Evolutionary conservation across 331 rosid species (phyloP).

Genomic region (Saraca asoca): DNA sequence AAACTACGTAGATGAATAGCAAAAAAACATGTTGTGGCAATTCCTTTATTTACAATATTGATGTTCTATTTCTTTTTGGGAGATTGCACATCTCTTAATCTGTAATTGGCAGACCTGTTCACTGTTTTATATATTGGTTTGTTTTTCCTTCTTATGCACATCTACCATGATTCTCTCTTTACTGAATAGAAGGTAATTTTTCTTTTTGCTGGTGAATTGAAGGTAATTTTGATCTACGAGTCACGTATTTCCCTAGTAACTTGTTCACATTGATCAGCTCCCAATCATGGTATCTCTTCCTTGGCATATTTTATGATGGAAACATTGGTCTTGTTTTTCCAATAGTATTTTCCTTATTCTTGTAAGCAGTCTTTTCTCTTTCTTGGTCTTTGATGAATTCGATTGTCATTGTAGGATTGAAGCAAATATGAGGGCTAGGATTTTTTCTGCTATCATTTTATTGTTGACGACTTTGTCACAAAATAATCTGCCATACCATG

Average conservation of each 20-base stretch:
- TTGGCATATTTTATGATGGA: slow-evolving; percentile 31
- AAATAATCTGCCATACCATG: slow-evolving; percentile 69
- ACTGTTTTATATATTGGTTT: slow-evolving; percentile 23
- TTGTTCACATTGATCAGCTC: slow-evolving; percentile 51
- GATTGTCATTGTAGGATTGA: slow-evolving; percentile 61
- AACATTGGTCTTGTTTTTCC: not conserved
- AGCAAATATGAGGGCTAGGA: slow-evolving; percentile 59
- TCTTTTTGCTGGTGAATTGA: slow-evolving; percentile 35
- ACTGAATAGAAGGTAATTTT: too few species aligned
- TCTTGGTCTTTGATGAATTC: slow-evolving; percentile 33
- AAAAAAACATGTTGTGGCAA: too few species aligned
- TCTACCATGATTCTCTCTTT: slow-evolving; percentile 31
- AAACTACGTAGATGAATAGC: too few species aligned
- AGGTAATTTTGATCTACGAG: slow-evolving; percentile 66
- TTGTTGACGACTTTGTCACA: slow-evolving; percentile 72
- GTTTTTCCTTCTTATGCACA: slow-evolving; percentile 13
- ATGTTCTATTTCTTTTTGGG: slow-evolving; percentile 16
- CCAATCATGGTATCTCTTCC: slow-evolving; percentile 61
- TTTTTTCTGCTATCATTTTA: slow-evolving; percentile 60
- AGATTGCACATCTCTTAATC: not conserved
- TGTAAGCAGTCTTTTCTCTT: slow-evolving; percentile 16
- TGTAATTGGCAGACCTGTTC: slow-evolving; percentile 15
- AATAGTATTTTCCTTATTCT: not conserved
- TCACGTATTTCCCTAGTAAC: slow-evolving; percentile 54
- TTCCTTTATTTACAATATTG: slow-evolving; percentile 4